These are phyloP conservation scores for Apophysomyces ossiformis DNA, from an alignment of 371 early-diverging fungal species.

Conservation along the genomic window DNA sequence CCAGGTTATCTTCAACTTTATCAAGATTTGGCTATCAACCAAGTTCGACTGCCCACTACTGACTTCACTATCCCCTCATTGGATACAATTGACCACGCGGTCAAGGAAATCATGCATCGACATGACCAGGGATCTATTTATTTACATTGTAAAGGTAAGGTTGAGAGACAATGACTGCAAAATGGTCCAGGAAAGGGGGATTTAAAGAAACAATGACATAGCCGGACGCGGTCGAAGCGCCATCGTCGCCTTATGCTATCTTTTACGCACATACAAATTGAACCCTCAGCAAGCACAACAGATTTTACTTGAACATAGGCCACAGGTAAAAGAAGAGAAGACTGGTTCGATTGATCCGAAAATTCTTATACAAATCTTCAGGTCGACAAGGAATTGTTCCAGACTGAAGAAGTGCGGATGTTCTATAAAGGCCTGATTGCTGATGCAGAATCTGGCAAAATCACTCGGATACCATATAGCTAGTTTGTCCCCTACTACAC, in stretches of 20 bases:
- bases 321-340: slow-evolving; percentile 31
- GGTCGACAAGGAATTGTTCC: slow-evolving; percentile 46
- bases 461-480: slow-evolving; percentile 24
- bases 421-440: slow-evolving; percentile 41
- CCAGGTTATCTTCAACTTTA: slow-evolving; percentile 47
- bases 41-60: slow-evolving; percentile 42
- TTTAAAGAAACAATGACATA: slow-evolving; percentile 7
- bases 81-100: slow-evolving; percentile 33
- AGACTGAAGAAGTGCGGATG: slow-evolving; percentile 35
- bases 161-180: neutral
- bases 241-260: slow-evolving; percentile 45
- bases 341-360: neutral
- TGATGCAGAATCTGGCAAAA: slow-evolving; percentile 37
- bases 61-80: slow-evolving; percentile 46
- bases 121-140: slow-evolving; percentile 30
- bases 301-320: slow-evolving; percentile 31
- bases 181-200: neutral
- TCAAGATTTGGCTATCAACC: slow-evolving; percentile 31
- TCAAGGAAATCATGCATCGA: slow-evolving; percentile 23
- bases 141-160: slow-evolving; percentile 52
- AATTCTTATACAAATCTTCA: slow-evolving; percentile 3
- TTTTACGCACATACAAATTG: slow-evolving; percentile 38
- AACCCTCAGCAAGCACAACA: slow-evolving; percentile 34
- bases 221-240: slow-evolving; percentile 56
- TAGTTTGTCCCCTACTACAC: neutral